Percentiles rank a stretch among this genome's conserved stretches.
These are phyloP conservation scores for Oryza officinalis DNA, from an alignment of 176 grass and related monocot genomes.

Conservation along the genomic window DNA sequence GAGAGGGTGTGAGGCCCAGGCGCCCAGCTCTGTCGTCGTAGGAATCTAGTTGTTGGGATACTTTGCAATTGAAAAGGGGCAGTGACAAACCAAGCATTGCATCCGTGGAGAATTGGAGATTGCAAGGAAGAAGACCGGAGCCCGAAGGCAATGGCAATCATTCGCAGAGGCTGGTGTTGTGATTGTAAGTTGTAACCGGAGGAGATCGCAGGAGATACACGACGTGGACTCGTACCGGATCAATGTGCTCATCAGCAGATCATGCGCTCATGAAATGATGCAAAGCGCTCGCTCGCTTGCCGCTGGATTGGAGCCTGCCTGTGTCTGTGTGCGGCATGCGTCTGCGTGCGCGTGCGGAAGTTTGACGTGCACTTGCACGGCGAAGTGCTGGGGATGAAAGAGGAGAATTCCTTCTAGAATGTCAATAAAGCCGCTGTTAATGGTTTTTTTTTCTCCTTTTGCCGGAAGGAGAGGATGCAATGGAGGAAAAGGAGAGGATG, in stretches of 20 bases:
- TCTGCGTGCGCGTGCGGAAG: background rate
- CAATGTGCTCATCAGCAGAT: background rate
- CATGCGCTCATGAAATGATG: background rate
- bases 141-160: background rate
- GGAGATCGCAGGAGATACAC: slow-evolving; percentile 10
- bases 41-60: slow-evolving; percentile 57
- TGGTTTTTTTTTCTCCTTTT: too few relatives aligned
- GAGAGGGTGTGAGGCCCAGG: background rate
- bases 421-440: background rate
- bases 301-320: background rate
- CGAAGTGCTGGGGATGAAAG: background rate
- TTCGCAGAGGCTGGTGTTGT: background rate
- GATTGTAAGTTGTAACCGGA: background rate
- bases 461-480: too few relatives aligned
- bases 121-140: background rate
- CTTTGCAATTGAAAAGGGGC: background rate
- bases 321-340: background rate
- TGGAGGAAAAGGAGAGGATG: too few relatives aligned
- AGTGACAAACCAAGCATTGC: background rate
- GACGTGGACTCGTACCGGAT: slow-evolving; percentile 26
- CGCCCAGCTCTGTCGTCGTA: background rate
- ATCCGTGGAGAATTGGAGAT: background rate
- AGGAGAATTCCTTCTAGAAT: background rate
- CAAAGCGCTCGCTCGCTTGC: background rate
- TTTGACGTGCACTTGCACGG: background rate